phyloP scores from a whole-genome alignment of 148 eudicot genomes.

The Silene uniflora region DNA sequence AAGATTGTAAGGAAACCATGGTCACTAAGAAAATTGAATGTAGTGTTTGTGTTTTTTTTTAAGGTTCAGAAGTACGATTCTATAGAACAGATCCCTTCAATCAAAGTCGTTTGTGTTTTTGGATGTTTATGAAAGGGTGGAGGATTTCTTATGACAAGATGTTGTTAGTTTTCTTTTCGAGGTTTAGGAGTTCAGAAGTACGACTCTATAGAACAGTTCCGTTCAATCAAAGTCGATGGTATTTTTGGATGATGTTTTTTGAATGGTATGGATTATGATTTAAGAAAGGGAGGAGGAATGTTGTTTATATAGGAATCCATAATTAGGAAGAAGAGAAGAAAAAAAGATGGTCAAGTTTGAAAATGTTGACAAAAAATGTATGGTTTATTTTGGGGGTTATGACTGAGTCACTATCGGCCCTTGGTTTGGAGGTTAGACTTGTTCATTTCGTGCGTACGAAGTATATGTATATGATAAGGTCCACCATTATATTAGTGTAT shows the following conservation, averaged over 20 bases:
- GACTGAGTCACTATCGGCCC: background rate
- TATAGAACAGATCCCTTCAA: too few relatives aligned
- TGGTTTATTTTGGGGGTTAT: background rate
- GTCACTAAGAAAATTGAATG: background rate
- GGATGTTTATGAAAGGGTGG: background rate
- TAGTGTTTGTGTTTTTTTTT: too few relatives aligned
- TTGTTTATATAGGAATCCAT: background rate
- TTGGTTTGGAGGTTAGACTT: conserved; percentile 13
- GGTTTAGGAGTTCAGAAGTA: too few relatives aligned
- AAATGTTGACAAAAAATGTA: conserved; percentile 16
- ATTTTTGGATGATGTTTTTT: background rate
- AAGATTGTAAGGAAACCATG: conserved; percentile 22
- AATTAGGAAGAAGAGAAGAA: background rate
- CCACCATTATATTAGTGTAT: too few relatives aligned
- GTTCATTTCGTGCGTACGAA: background rate
- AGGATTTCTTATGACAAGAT: too few relatives aligned
- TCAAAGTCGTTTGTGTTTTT: background rate
- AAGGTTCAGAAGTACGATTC: too few relatives aligned
- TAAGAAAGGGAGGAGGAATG: background rate
- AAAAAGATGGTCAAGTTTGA: conserved; percentile 15
- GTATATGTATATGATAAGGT: too few relatives aligned
- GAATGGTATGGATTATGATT: background rate
- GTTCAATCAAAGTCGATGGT: too few relatives aligned
- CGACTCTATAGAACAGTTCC: too few relatives aligned
- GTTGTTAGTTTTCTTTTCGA: too few relatives aligned